These are phyloP conservation scores for Fonsecaea multimorphosa DNA, from an alignment of 2,329 filamentous ascomycete genomes.

Conservation along the genomic window DNA sequence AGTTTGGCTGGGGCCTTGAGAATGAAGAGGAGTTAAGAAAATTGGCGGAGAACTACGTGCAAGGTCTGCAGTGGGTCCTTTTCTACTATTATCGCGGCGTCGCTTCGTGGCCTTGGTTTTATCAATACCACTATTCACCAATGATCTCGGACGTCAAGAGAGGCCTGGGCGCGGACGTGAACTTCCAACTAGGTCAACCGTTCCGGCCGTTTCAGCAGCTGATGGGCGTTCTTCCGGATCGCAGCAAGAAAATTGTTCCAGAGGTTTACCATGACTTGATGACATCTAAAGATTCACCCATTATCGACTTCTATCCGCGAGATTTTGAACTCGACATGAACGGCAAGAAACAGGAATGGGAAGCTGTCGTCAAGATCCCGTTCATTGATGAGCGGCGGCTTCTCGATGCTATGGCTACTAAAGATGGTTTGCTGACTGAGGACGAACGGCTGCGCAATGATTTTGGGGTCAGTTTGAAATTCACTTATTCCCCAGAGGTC, in stretches of 20 bases:
- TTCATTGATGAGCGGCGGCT: slow-evolving; percentile 95
- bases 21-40: slow-evolving; percentile 80
- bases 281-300: slow-evolving; percentile 87
- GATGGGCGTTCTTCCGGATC: slow-evolving; percentile 96
- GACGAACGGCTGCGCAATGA: slow-evolving; percentile 84
- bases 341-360: slow-evolving; percentile 99
- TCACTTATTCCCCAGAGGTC: slow-evolving; percentile 78
- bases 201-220: slow-evolving; percentile 95
- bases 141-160: slow-evolving; percentile 96
- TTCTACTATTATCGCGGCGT: slow-evolving; percentile 98
- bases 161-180: slow-evolving; percentile 82
- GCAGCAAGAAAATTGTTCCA: slow-evolving; percentile 96
- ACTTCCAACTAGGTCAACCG: slow-evolving; percentile 92
- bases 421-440: slow-evolving; percentile 75
- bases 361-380: slow-evolving; percentile 97
- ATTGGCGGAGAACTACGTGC: slow-evolving; percentile 93
- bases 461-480: slow-evolving; percentile 92
- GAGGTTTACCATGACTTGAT: slow-evolving; percentile 86
- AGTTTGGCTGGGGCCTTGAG: slow-evolving; percentile 86
- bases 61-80: slow-evolving; percentile 96
- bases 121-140: slow-evolving; percentile 93
- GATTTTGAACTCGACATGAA: slow-evolving; percentile 99
- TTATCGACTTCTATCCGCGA: slow-evolving; percentile 96
- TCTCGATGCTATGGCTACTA: slow-evolving; percentile 82
- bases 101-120: slow-evolving; percentile 98